Conservation (phyloP, 2,329 filamentous ascomycete species). For the Aspergillus melleus region DNA sequence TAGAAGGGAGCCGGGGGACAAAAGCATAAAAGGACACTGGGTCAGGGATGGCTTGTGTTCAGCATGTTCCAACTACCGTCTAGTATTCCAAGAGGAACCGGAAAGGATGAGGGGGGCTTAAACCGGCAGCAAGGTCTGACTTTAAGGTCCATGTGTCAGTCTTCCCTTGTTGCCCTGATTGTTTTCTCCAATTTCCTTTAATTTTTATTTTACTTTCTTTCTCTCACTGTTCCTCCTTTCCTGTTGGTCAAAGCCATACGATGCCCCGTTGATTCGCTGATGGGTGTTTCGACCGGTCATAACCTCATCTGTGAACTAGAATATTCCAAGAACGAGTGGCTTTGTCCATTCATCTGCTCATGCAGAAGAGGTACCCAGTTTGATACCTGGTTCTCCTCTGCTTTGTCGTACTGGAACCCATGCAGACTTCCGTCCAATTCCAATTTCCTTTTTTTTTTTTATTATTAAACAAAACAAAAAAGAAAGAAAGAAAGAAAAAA, state of each 20-base stretch:
- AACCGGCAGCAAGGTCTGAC: constrained; percentile 32
- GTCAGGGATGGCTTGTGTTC: constrained; percentile 21
- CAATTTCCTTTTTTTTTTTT: constrained; percentile 9
- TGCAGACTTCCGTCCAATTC: constrained; percentile 35
- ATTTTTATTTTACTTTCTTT: constrained; percentile 9
- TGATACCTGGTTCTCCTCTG: constrained; percentile 22
- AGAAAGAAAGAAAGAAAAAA: neutral
- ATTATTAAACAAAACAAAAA: neutral
- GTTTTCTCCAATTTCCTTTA: constrained; percentile 8
- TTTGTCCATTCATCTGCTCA: constrained; percentile 3
- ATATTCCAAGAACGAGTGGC: constrained; percentile 5
- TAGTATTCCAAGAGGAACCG: constrained; percentile 22
- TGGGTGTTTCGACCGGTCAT: constrained; percentile 8
- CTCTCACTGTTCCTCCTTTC: constrained; percentile 4
- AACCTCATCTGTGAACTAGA: constrained; percentile 9
- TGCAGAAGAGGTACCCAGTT: constrained; percentile 15
- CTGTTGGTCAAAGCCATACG: neutral
- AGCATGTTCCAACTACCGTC: constrained; percentile 17
- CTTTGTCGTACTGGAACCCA: constrained; percentile 28
- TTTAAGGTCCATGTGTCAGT: constrained; percentile 33
- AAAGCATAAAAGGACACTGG: constrained; percentile 14
- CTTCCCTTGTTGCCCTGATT: constrained; percentile 11
- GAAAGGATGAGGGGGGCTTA: constrained; percentile 24
- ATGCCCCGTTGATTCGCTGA: constrained; percentile 2
- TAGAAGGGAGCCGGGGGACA: constrained; percentile 7